Percentiles rank a stretch among this genome's conserved stretches.
phyloP scores from a whole-genome alignment of 2,329 filamentous ascomycete genomes.

The Pseudogymnoascus sp. region DNA sequence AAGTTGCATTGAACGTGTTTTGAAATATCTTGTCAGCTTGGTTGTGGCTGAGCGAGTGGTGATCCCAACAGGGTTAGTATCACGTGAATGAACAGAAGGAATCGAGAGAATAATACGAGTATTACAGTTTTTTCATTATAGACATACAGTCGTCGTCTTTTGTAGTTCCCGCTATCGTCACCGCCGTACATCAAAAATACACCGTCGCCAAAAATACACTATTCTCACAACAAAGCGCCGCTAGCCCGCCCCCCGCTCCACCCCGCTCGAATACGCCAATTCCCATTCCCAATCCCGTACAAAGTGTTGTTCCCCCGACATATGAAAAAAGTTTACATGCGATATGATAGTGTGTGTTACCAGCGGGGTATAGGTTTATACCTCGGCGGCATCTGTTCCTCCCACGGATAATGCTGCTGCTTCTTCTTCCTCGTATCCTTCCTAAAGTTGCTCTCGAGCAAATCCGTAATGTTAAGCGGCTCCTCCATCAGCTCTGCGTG shows the following conservation, averaged over 20 bases:
- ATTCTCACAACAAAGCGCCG: slow-evolving; percentile 3
- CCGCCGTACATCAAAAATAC: not conserved
- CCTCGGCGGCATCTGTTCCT: slow-evolving; percentile 15
- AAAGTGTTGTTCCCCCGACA: not conserved
- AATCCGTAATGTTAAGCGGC: slow-evolving; percentile 19
- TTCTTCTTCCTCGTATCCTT: slow-evolving; percentile 10
- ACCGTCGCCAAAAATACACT: not conserved
- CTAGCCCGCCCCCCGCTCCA: not conserved
- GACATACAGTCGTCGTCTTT: slow-evolving; percentile 3
- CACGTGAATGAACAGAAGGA: not conserved
- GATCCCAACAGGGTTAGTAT: not conserved
- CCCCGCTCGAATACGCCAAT: not conserved
- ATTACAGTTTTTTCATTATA: slow-evolving; percentile 9
- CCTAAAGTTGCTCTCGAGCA: slow-evolving; percentile 20
- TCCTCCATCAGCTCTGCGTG: slow-evolving; percentile 23
- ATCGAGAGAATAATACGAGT: not conserved
- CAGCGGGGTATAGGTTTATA: slow-evolving; percentile 1
- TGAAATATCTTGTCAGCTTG: not conserved
- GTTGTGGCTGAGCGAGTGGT: not conserved
- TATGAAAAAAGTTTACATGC: slow-evolving; percentile 8
- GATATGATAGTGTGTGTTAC: slow-evolving; percentile 5
- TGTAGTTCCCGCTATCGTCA: not conserved
- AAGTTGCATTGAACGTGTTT: not conserved
- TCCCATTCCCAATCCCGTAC: not conserved
- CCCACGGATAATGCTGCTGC: slow-evolving; percentile 15